Base-by-base conservation (phyloP, 768 basidiomycete species). In the Agrocybe chaxingu region DNA sequence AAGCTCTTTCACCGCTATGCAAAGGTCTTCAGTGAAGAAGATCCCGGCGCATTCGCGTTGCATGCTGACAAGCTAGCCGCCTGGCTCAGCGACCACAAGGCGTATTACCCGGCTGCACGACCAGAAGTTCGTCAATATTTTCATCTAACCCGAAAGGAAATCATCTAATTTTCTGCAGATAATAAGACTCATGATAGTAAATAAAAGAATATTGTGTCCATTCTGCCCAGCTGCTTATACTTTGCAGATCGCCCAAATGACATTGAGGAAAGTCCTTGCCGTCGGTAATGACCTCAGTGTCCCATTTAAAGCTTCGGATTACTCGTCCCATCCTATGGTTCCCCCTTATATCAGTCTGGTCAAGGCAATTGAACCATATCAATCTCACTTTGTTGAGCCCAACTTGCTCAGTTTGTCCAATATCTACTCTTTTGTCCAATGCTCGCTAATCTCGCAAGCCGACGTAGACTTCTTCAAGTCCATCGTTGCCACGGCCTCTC, bases 41-140 rank as follows among this genome's bases (percentile, higher is more conserved):
- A 75, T 38, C 43, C 50, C 9, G 38, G 49, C 7, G 50, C 43
- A 1, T 76, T 65, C 47, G 42, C 39, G 12, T 42, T 42, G 0
- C 63, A 62, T 45, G 60, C 72, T 5, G 57, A 58, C 12, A 80
- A 73, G 58, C 62, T 82, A 13, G 62, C 68, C 1, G 4, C n/a
- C 2, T 83, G 79, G 79, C 58, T 81, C 37, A 42, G 58, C 19
- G 72, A 74, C 45, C 67, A 70, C 37, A 75, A 73, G 54, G 81
- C 81, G 1, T 83, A 83, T 56, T 84, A 84, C 57, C 42, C 61
- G 0, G 66, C 53, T 31, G 81, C 79, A 38, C 72, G 78, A 33
- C 72, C 70, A 40, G 72, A 77, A 65, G 82, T 80, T 51, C 52
- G 67, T 58, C 7, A 42, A 19, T n/a, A n/a, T 4, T 11, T 13